Percentiles rank a stretch among this genome's conserved stretches.
phyloP scores from a whole-genome alignment of 768 basidiomycete species.

The Solioccasus polychromus region DNA sequence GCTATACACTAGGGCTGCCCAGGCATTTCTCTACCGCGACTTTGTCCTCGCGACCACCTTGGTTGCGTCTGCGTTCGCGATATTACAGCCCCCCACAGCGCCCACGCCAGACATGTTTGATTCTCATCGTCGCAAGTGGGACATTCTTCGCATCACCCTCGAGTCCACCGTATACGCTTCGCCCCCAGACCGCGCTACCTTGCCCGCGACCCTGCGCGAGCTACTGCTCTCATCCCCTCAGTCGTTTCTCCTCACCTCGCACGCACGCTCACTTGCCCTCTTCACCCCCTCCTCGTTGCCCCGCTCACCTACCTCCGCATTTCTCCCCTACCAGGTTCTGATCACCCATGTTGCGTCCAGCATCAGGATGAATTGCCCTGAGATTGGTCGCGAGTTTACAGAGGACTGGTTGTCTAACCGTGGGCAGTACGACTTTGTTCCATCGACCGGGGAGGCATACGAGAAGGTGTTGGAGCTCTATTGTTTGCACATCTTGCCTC shows the following conservation, averaged over 20 bases:
- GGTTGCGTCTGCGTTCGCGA: conserved; percentile 63
- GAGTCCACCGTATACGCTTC: conserved; percentile 71
- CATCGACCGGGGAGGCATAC: conserved; percentile 52
- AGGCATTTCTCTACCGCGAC: conserved; percentile 76
- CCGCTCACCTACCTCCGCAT: conserved; percentile 45
- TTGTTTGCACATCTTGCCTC: conserved; percentile 68
- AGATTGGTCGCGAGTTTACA: conserved; percentile 59
- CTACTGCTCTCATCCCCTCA: conserved; percentile 58
- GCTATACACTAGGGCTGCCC: conserved; percentile 73
- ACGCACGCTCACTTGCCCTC: conserved; percentile 62
- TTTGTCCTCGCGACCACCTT: conserved; percentile 63
- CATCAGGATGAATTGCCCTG: conserved; percentile 61
- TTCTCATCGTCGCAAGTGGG: conserved; percentile 74
- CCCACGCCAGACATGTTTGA: conserved; percentile 40
- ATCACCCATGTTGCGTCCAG: conserved; percentile 68
- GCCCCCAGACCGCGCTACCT: conserved; percentile 35
- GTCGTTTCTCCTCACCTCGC: conserved; percentile 51
- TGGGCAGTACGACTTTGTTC: conserved; percentile 33
- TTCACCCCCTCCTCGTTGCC: conserved; percentile 54
- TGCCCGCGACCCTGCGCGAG: conserved; percentile 53
- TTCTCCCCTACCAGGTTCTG: conserved; percentile 67
- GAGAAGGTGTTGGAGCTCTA: conserved; percentile 76
- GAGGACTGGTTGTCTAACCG: conserved; percentile 78
- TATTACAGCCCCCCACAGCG: conserved; percentile 45
- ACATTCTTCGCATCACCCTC: conserved; percentile 79